These are phyloP conservation scores for Manihot esculenta DNA, from an alignment of 441 rosid species.

Conservation along the genomic window DNA sequence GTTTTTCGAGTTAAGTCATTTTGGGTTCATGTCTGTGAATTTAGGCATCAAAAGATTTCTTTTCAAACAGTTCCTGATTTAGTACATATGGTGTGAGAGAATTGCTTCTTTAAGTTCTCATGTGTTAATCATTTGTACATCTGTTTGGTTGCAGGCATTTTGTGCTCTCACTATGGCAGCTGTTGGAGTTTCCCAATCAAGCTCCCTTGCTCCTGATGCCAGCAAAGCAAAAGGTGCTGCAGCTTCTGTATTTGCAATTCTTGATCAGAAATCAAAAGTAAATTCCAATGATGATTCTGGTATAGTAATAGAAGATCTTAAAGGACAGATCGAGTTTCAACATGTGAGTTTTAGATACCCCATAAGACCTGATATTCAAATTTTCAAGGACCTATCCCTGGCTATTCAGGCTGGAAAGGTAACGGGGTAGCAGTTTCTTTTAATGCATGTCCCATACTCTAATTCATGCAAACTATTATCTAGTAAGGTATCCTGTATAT, in stretches of 20 bases:
- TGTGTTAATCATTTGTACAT: not conserved
- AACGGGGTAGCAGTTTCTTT: constrained; percentile 5
- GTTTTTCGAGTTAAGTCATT: constrained; percentile 52
- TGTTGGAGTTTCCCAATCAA: constrained; percentile 59
- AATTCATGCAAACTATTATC: not conserved
- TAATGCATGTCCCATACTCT: not conserved
- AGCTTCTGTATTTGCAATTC: constrained; percentile 56
- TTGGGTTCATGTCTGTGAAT: not conserved
- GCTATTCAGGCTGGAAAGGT: constrained; percentile 68
- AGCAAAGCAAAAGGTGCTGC: constrained; percentile 53
- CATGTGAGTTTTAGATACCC: constrained; percentile 65
- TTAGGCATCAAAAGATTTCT: not conserved
- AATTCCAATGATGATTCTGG: constrained; percentile 57
- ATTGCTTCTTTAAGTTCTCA: not conserved
- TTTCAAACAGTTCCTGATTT: not conserved
- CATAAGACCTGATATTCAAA: constrained; percentile 61
- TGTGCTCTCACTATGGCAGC: constrained; percentile 57
- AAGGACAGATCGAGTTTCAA: constrained; percentile 57
- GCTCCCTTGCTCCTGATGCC: constrained; percentile 51
- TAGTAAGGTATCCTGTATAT: too few relatives aligned
- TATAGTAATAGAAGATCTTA: constrained; percentile 34
- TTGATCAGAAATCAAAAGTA: constrained; percentile 55
- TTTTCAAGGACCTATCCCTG: constrained; percentile 50
- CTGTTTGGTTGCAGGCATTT: constrained; percentile 43
- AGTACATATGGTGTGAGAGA: not conserved